phyloP scores from a whole-genome alignment of 306 rosid species.

The Trifolium fragiferum region DNA sequence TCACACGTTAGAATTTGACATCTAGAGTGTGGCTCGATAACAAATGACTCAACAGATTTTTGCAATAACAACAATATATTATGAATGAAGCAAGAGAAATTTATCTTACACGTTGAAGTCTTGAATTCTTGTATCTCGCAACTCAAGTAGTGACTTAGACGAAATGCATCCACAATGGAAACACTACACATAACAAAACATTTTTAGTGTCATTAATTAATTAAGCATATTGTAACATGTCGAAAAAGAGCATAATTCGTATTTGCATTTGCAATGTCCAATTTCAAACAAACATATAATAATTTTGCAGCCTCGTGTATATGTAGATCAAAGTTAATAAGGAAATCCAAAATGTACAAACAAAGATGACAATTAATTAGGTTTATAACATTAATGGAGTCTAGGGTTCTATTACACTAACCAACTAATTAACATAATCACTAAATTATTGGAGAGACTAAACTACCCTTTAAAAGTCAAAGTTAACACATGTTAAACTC shows the following conservation, averaged over 20 bases:
- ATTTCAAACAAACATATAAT: slow-evolving; percentile 5
- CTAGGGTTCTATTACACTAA: neutral
- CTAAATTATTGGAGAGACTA: neutral
- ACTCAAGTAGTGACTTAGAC: slow-evolving; percentile 68
- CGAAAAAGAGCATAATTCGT: no score
- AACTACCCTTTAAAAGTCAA: slow-evolving; percentile 5
- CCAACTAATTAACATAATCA: slow-evolving; percentile 14
- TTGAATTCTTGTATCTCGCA: slow-evolving; percentile 58
- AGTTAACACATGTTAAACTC: neutral
- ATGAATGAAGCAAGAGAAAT: neutral
- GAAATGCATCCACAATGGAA: slow-evolving; percentile 90
- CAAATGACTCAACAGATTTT: neutral
- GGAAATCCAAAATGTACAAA: neutral
- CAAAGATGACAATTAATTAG: neutral
- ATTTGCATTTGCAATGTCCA: slow-evolving; percentile 12
- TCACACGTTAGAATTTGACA: no score
- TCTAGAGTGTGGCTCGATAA: neutral
- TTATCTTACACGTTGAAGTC: slow-evolving; percentile 59
- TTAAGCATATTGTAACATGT: neutral
- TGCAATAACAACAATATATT: neutral
- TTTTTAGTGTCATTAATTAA: slow-evolving; percentile 7
- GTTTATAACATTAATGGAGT: slow-evolving; percentile 4
- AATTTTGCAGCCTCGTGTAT: slow-evolving; percentile 4
- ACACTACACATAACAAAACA: slow-evolving; percentile 54
- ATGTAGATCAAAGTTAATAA: neutral